phyloP scores from a whole-genome alignment of 306 rosid species.

The Myrica gale region DNA sequence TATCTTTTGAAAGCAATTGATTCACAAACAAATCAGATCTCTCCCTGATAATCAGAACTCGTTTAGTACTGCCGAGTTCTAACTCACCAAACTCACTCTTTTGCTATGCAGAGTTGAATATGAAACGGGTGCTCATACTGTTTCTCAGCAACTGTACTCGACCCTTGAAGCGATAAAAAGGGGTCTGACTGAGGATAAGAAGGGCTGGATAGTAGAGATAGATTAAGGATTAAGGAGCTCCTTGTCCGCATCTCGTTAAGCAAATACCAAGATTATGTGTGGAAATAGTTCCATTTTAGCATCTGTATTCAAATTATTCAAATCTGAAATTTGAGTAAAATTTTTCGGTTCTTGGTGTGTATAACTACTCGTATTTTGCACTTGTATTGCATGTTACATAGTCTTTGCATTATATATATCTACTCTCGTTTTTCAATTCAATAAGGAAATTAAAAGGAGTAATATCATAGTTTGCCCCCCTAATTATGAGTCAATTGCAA shows the following conservation, averaged over 20 bases:
- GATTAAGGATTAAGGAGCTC: constrained; percentile 25
- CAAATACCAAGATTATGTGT: background rate
- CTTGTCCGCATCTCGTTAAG: background rate
- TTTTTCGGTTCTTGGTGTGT: no score
- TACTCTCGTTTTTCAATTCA: no score
- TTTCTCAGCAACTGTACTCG: constrained; percentile 42
- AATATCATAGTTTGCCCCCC: no score
- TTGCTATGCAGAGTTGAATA: constrained; percentile 56
- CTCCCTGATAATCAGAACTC: background rate
- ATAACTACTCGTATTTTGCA: no score
- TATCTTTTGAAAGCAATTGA: background rate
- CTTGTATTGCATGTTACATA: no score
- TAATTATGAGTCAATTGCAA: no score
- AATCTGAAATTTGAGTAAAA: no score
- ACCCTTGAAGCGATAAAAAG: constrained; percentile 67
- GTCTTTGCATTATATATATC: no score
- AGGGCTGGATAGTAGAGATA: constrained; percentile 70
- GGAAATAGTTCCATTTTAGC: background rate
- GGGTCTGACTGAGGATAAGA: constrained; percentile 59
- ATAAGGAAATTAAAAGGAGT: no score
- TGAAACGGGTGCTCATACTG: constrained; percentile 50
- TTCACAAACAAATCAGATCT: background rate
- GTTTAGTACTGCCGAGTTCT: constrained; percentile 5
- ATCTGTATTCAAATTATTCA: no score
- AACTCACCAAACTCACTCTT: background rate